A percentile compares a stretch with the other conserved stretches of the same genome.
These are phyloP conservation scores for Alternaria postmessia DNA, from an alignment of 2,329 filamentous ascomycete species.

Conservation along the genomic window DNA sequence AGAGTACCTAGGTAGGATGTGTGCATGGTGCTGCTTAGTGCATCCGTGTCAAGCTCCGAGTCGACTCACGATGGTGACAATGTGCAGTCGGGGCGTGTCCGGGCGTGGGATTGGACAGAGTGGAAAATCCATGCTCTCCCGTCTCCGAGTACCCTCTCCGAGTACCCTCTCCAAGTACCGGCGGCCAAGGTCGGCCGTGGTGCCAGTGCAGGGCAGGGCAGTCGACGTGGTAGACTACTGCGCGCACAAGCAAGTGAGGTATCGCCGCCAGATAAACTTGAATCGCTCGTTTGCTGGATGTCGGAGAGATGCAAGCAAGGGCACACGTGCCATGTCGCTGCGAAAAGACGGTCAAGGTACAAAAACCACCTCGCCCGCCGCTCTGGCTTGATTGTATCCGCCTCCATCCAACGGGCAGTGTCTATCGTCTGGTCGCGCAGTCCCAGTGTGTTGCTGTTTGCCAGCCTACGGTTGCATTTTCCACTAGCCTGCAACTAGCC, in stretches of 20 bases:
- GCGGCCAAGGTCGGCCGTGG: constrained; percentile 28
- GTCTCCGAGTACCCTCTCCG: neutral
- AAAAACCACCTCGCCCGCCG: constrained; percentile 16
- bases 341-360: constrained; percentile 19
- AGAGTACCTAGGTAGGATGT: neutral
- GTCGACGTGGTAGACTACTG: constrained; percentile 19
- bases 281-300: constrained; percentile 15
- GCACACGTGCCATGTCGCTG: constrained; percentile 25
- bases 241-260: constrained; percentile 16
- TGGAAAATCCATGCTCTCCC: neutral
- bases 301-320: constrained; percentile 19
- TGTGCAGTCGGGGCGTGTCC: neutral
- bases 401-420: neutral
- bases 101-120: neutral
- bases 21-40: neutral
- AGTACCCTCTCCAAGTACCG: constrained; percentile 7
- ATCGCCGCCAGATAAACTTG: constrained; percentile 22
- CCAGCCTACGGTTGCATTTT: constrained; percentile 18
- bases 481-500: constrained; percentile 27
- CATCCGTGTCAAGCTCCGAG: neutral
- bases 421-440: constrained; percentile 7
- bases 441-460: constrained; percentile 23
- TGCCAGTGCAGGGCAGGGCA: constrained; percentile 1
- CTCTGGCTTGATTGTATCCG: neutral
- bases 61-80: neutral